phyloP scores from a whole-genome alignment of 2,329 filamentous ascomycete species.

The Cercospora zeae-maydis region DNA sequence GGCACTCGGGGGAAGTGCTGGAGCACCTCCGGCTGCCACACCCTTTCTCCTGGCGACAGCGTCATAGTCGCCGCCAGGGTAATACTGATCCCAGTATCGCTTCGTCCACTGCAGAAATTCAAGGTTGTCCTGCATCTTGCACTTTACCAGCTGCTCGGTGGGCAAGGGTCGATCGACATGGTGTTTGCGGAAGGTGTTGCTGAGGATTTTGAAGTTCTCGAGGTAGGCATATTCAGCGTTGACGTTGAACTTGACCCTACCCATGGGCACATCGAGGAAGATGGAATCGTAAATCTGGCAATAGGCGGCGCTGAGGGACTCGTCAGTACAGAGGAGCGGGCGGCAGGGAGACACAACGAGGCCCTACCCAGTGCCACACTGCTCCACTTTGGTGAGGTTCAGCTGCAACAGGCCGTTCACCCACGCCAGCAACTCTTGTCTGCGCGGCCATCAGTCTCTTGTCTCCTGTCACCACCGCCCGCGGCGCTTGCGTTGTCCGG shows the following conservation, averaged over 20 bases:
- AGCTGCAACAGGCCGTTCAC: slow-evolving; percentile 96
- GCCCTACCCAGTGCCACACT: slow-evolving; percentile 90
- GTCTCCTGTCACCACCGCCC: not conserved
- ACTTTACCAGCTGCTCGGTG: slow-evolving; percentile 86
- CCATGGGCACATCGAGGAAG: slow-evolving; percentile 93
- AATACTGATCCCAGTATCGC: slow-evolving; percentile 97
- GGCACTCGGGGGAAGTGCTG: slow-evolving; percentile 24
- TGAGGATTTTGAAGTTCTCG: slow-evolving; percentile 96
- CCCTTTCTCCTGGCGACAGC: slow-evolving; percentile 81
- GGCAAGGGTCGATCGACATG: slow-evolving; percentile 84
- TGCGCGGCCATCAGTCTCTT: slow-evolving; percentile 40
- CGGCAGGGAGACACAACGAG: slow-evolving; percentile 33
- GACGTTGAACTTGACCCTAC: slow-evolving; percentile 95
- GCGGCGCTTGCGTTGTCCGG: not conserved
- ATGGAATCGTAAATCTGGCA: slow-evolving; percentile 99
- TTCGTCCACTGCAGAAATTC: slow-evolving; percentile 98
- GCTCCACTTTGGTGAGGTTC: slow-evolving; percentile 97
- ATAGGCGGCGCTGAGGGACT: slow-evolving; percentile 69
- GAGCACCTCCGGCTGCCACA: slow-evolving; percentile 52
- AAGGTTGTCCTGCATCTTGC: slow-evolving; percentile 99
- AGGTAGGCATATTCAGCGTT: slow-evolving; percentile 96
- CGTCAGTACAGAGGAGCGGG: slow-evolving; percentile 12
- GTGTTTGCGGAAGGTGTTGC: slow-evolving; percentile 83
- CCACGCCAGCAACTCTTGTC: slow-evolving; percentile 95
- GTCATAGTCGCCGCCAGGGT: slow-evolving; percentile 95